Conservation (phyloP, 176 grass and related monocot genomes). For the Alloteropsis semialata region DNA sequence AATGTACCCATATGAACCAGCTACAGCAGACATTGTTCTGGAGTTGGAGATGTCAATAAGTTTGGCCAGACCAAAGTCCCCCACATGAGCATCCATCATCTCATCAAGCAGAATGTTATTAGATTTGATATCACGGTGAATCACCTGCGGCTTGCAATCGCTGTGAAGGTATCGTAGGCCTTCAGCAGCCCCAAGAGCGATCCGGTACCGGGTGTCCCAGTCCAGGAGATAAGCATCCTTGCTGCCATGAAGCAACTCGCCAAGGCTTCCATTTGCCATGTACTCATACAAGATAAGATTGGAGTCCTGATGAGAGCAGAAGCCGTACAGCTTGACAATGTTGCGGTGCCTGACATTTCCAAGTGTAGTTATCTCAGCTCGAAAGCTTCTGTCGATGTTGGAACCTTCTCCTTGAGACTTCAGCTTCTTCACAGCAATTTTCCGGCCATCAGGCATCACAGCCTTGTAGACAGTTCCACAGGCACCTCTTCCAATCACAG, state of each 20-base stretch:
- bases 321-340: conserved; percentile 94
- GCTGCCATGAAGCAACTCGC: conserved; percentile 70
- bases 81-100: conserved; percentile 88
- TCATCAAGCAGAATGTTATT: conserved; percentile 96
- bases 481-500: conserved; percentile 77
- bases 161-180: conserved; percentile 86
- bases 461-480: conserved; percentile 92
- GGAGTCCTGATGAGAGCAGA: conserved; percentile 78
- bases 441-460: conserved; percentile 58
- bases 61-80: conserved; percentile 93
- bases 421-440: conserved; percentile 88
- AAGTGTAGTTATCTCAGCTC: conserved; percentile 90
- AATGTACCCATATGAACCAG: conserved; percentile 92
- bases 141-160: conserved; percentile 82
- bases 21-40: conserved; percentile 88
- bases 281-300: conserved; percentile 95
- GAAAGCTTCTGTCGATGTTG: conserved; percentile 81
- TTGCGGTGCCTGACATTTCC: conserved; percentile 93
- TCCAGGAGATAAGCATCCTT: conserved; percentile 58
- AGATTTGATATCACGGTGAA: conserved; percentile 98
- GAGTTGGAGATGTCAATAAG: conserved; percentile 76
- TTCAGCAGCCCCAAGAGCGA: conserved; percentile 83
- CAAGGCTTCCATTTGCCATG: conserved; percentile 97
- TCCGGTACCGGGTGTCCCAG: conserved; percentile 78
- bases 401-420: conserved; percentile 80